Percentiles rank a stretch among this genome's conserved stretches.
These are phyloP conservation scores for Neocallimastix lanati DNA, from an alignment of 192 early-diverging fungal genomes.

Conservation along the genomic window DNA sequence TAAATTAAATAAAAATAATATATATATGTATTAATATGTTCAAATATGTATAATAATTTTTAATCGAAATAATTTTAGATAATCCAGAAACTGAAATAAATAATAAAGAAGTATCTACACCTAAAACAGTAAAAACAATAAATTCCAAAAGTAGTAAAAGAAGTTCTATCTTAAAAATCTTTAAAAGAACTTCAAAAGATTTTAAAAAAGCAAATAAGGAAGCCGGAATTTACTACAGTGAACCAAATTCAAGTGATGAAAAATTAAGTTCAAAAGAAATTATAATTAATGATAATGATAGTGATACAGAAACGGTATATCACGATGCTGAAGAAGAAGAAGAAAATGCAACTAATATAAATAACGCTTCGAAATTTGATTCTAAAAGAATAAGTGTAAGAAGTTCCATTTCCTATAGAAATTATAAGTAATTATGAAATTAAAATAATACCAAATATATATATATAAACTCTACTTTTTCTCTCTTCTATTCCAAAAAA, in stretches of 20 bases:
- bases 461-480: no score
- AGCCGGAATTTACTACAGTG: not conserved
- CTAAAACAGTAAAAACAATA: no score
- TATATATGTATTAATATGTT: no score
- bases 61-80: no score
- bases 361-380: not conserved
- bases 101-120: no score
- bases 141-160: not conserved
- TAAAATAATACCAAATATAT: no score
- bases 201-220: not conserved
- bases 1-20: no score
- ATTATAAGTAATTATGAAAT: not conserved
- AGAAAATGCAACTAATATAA: no score
- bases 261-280: not conserved
- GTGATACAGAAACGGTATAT: not conserved
- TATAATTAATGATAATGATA: not conserved
- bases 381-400: not conserved
- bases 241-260: not conserved
- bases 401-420: not conserved
- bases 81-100: no score
- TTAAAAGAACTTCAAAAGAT: not conserved
- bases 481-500: no score
- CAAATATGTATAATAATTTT: no score
- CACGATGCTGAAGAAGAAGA: not conserved
- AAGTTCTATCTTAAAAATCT: not conserved